Conservation (phyloP, 345 rosid genomes). For the Garcia nutans region DNA sequence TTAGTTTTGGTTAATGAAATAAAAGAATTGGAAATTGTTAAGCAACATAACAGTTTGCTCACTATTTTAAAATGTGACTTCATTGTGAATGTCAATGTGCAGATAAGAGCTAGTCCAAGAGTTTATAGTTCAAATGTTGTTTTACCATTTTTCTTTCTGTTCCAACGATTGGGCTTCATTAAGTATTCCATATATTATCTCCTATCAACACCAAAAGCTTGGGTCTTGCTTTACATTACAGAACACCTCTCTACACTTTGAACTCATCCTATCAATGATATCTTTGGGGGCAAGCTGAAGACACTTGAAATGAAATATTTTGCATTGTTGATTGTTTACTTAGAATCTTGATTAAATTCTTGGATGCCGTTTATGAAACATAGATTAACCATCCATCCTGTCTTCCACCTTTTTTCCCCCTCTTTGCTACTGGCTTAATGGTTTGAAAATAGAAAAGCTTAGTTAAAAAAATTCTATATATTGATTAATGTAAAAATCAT, state of each 20-base stretch:
- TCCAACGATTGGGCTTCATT: not conserved
- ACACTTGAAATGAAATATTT: not conserved
- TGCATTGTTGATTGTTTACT: not conserved
- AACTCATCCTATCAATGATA: not conserved
- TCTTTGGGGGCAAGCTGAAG: not conserved
- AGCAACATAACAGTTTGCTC: not conserved
- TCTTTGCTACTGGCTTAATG: not conserved
- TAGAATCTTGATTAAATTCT: not conserved
- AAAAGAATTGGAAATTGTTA: not conserved
- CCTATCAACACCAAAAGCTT: not conserved
- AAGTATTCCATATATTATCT: not conserved
- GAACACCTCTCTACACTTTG: not conserved
- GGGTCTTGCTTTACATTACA: not conserved
- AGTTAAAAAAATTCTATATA: too few species aligned
- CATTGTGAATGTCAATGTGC: not conserved
- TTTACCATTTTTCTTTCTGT: not conserved
- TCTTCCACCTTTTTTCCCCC: too few species aligned
- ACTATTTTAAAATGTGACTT: not conserved
- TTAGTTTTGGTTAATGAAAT: not conserved
- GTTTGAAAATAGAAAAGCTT: not conserved
- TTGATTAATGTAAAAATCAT: too few species aligned
- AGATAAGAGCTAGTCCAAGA: not conserved
- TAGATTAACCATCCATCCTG: too few species aligned
- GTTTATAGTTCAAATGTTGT: not conserved
- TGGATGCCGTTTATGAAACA: not conserved